Conservation (phyloP, 306 rosid genomes). For the Carpinus viminea region DNA sequence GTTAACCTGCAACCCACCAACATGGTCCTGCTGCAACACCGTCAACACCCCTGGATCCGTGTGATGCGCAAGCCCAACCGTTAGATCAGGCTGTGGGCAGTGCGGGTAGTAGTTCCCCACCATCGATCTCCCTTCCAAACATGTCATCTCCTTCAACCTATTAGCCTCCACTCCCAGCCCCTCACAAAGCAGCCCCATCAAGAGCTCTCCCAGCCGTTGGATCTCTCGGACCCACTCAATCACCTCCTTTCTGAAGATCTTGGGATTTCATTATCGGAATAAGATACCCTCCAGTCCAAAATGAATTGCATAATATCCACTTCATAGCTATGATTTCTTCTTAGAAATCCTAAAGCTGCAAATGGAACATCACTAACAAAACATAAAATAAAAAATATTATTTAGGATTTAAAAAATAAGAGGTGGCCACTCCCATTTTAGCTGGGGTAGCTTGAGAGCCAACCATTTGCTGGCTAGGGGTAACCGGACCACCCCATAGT, state of each 20-base stretch:
- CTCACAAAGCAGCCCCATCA: constrained; percentile 37
- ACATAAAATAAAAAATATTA: too few species aligned
- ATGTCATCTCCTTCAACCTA: constrained; percentile 34
- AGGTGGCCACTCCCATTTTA: too few species aligned
- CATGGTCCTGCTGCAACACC: constrained; percentile 36
- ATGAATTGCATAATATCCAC: too few species aligned
- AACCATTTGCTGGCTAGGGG: too few species aligned
- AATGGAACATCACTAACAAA: too few species aligned
- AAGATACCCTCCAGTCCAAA: too few species aligned
- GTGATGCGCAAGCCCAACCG: constrained; percentile 44
- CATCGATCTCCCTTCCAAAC: constrained; percentile 35
- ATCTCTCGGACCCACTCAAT: constrained; percentile 32
- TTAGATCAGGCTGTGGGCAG: constrained; percentile 48
- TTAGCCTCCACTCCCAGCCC: constrained; percentile 44
- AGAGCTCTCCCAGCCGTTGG: constrained; percentile 36
- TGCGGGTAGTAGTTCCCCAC: constrained; percentile 46
- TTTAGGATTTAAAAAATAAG: too few species aligned
- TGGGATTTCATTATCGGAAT: too few species aligned
- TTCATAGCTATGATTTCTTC: too few species aligned
- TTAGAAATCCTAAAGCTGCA: too few species aligned
- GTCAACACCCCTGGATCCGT: constrained; percentile 44
- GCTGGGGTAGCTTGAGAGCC: too few species aligned
- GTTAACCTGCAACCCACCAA: constrained; percentile 52
- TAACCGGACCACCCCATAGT: too few species aligned
- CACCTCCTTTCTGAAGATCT: constrained; percentile 29